These are phyloP conservation scores for Boeremia lycopersici DNA, from an alignment of 2,329 filamentous ascomycete genomes.

Conservation along the genomic window DNA sequence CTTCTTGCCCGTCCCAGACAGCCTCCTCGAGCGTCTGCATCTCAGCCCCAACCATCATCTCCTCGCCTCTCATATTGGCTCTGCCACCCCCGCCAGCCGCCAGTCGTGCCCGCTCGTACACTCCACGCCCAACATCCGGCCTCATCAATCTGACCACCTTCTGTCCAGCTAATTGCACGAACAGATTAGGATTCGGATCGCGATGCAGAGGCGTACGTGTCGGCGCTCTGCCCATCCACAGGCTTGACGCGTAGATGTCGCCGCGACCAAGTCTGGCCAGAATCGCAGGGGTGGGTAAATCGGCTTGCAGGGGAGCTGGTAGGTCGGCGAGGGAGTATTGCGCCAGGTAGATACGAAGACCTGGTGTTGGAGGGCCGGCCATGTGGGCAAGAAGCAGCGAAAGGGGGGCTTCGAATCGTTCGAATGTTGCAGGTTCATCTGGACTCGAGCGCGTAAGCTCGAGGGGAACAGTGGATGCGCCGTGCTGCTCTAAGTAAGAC, in stretches of 20 bases:
- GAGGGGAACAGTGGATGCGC: conserved; percentile 60
- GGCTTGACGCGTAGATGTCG: conserved; percentile 83
- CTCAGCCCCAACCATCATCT: conserved; percentile 90
- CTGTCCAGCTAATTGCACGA: conserved; percentile 76
- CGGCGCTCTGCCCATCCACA: conserved; percentile 87
- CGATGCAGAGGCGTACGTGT: conserved; percentile 90
- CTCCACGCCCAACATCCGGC: conserved; percentile 64
- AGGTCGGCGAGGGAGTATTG: conserved; percentile 77
- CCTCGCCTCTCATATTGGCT: conserved; percentile 70
- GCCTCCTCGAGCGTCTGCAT: conserved; percentile 67
- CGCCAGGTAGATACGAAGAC: conserved; percentile 75
- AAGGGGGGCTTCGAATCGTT: conserved; percentile 66
- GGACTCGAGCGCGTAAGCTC: conserved; percentile 57
- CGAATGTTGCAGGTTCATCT: conserved; percentile 54
- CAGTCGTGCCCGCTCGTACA: conserved; percentile 63
- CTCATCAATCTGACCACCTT: conserved; percentile 77
- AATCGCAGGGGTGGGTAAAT: conserved; percentile 71
- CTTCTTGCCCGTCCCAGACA: conserved; percentile 67
- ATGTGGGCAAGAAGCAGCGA: conserved; percentile 66
- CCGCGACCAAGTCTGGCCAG: conserved; percentile 70
- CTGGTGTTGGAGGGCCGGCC: conserved; percentile 40
- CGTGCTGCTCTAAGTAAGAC: conserved; percentile 48
- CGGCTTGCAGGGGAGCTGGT: conserved; percentile 64
- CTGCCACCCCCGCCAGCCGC: conserved; percentile 51
- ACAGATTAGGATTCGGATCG: conserved; percentile 93